These are phyloP conservation scores for Lipomyces chichibuensis DNA, from an alignment of 805 yeast genomes.

Conservation along the genomic window DNA sequence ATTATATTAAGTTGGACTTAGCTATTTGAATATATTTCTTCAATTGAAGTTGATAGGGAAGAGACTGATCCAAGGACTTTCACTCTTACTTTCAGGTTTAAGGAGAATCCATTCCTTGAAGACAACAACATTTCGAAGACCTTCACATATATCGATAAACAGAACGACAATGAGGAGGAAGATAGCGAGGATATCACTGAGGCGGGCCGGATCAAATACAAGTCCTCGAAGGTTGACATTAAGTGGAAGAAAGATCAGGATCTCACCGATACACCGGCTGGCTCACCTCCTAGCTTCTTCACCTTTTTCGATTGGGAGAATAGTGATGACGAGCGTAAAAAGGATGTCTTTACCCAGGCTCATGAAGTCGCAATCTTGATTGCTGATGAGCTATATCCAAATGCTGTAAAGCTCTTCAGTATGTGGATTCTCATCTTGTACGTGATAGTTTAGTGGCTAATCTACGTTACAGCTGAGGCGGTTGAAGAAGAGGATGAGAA, in stretches of 20 bases:
- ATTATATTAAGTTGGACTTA: conserved; percentile 35
- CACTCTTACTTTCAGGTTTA: conserved; percentile 62
- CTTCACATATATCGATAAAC: conserved; percentile 48
- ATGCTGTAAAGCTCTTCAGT: conserved; percentile 79
- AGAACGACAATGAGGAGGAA: conserved; percentile 44
- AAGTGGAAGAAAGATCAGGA: conserved; percentile 73
- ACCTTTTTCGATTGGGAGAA: conserved; percentile 85
- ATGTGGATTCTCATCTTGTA: conserved; percentile 41
- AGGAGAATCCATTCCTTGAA: conserved; percentile 55
- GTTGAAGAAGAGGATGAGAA: conserved; percentile 36
- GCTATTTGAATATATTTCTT: conserved; percentile 47
- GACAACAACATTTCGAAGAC: conserved; percentile 62
- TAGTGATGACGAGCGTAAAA: conserved; percentile 80
- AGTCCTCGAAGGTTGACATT: conserved; percentile 58
- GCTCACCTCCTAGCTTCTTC: conserved; percentile 51
- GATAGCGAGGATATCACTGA: conserved; percentile 43
- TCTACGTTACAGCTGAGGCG: conserved; percentile 29
- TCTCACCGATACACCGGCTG: conserved; percentile 53
- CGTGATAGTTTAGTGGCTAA: conserved; percentile 1
- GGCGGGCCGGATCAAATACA: conserved; percentile 59
- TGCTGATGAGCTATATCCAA: conserved; percentile 80
- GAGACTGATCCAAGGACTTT: conserved; percentile 58
- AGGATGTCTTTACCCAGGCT: conserved; percentile 75
- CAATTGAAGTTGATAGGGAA: conserved; percentile 59
- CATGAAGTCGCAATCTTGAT: conserved; percentile 74